Conservation (phyloP, 768 basidiomycete genomes). For the Royoungia palumana region DNA sequence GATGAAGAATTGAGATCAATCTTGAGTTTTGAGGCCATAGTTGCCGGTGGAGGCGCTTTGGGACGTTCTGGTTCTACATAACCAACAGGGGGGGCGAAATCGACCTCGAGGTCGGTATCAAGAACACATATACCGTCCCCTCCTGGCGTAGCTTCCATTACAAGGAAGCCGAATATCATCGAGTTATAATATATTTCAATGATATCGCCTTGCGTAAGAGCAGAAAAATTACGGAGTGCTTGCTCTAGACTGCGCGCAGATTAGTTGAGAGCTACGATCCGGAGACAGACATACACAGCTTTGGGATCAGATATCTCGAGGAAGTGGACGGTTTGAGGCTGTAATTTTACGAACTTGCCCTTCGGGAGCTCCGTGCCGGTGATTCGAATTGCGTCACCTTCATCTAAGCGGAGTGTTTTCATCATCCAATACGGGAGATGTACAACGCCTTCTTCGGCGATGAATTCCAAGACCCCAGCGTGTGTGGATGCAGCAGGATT, state of each 20-base stretch:
- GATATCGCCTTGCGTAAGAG: conserved; percentile 91
- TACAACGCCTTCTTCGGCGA: conserved; percentile 93
- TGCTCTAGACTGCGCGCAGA: conserved; percentile 73
- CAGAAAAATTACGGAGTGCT: conserved; percentile 89
- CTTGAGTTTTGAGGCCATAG: conserved; percentile 96
- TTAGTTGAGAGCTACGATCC: not conserved
- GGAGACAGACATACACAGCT: conserved; percentile 72
- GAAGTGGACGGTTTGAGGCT: conserved; percentile 94
- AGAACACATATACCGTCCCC: conserved; percentile 85
- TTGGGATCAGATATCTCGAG: conserved; percentile 96
- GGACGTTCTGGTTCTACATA: conserved; percentile 93
- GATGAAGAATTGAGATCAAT: conserved; percentile 88
- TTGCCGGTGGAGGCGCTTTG: conserved; percentile 73
- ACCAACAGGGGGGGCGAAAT: conserved; percentile 89
- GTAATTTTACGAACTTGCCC: conserved; percentile 94
- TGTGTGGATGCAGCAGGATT: conserved; percentile 86
- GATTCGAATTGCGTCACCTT: conserved; percentile 94
- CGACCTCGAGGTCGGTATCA: conserved; percentile 97
- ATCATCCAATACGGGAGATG: conserved; percentile 99
- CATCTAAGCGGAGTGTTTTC: conserved; percentile 88
- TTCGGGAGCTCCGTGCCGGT: conserved; percentile 86
- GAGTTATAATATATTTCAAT: conserved; percentile 98
- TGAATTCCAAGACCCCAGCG: conserved; percentile 97
- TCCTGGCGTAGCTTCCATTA: conserved; percentile 90
- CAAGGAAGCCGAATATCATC: conserved; percentile 90